Percentiles rank a stretch among this genome's conserved stretches.
These are phyloP conservation scores for Inga leiocalycina DNA, from an alignment of 306 rosid genomes.

Conservation along the genomic window DNA sequence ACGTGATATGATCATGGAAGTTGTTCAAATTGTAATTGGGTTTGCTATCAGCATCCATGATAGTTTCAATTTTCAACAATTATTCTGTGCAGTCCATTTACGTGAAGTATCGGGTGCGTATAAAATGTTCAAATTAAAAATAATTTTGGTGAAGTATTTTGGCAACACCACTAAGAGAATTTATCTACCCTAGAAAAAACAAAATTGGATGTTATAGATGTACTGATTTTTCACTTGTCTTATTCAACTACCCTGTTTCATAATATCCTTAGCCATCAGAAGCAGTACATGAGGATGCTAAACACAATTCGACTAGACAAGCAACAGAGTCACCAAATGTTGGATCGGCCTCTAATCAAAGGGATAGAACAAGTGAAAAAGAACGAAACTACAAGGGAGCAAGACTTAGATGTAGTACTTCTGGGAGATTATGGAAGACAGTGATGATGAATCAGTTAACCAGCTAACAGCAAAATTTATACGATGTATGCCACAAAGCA, in stretches of 20 bases:
- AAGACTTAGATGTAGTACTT: conserved; percentile 73
- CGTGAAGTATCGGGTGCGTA: not conserved
- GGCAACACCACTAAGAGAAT: not conserved
- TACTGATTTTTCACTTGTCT: not conserved
- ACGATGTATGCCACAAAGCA: conserved; percentile 8
- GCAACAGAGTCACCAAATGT: conserved; percentile 39
- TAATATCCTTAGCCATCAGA: conserved; percentile 60
- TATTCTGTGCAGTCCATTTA: not conserved
- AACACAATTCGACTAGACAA: conserved; percentile 43
- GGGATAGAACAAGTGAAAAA: conserved; percentile 43
- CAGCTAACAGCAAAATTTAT: not conserved
- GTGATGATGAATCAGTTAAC: conserved; percentile 51
- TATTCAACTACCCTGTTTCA: conserved; percentile 19
- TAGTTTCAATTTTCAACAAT: not conserved
- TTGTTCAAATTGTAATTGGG: conserved; percentile 9
- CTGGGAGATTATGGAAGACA: conserved; percentile 57
- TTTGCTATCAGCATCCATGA: not conserved
- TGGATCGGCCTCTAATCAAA: conserved; percentile 44
- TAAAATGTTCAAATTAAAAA: not conserved
- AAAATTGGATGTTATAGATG: too few relatives aligned
- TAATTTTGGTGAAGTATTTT: not conserved
- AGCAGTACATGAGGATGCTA: conserved; percentile 48
- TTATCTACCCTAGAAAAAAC: too few relatives aligned
- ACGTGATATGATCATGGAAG: conserved; percentile 8
- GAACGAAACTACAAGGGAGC: conserved; percentile 46